These are phyloP conservation scores for Leucocoprinus leucothites DNA, from an alignment of 768 basidiomycete species.

Conservation along the genomic window DNA sequence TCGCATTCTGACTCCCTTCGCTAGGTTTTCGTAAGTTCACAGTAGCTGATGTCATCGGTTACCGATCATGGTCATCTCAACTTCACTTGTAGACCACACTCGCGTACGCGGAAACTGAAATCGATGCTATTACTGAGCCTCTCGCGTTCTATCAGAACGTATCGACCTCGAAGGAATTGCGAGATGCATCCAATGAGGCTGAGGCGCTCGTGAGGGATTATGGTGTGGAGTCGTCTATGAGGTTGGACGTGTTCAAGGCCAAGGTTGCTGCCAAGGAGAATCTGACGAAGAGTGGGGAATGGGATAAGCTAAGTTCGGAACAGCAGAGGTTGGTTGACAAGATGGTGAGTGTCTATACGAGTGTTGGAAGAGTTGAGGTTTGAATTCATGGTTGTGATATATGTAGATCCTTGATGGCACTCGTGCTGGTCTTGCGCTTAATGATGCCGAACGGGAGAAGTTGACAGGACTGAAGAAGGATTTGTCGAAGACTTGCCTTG, in stretches of 20 bases:
- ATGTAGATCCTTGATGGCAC: constrained; percentile 69
- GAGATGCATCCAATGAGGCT: constrained; percentile 76
- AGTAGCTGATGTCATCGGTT: constrained; percentile 7
- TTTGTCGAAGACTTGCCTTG: constrained; percentile 70
- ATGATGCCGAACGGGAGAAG: constrained; percentile 55
- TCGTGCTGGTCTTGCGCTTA: constrained; percentile 73
- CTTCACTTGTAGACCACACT: constrained; percentile 46
- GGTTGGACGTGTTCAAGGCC: constrained; percentile 74
- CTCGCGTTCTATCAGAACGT: constrained; percentile 83
- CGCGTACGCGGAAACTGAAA: constrained; percentile 54
- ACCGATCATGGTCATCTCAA: neutral
- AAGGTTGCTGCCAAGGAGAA: constrained; percentile 70
- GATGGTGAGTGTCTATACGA: constrained; percentile 38
- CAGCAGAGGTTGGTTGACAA: constrained; percentile 79
- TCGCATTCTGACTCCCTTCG: constrained; percentile 7
- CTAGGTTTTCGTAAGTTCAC: constrained; percentile 69
- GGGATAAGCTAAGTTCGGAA: constrained; percentile 62
- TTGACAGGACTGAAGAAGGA: constrained; percentile 70
- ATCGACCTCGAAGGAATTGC: constrained; percentile 66
- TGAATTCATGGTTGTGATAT: neutral
- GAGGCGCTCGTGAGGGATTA: constrained; percentile 72
- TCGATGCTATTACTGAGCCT: constrained; percentile 52
- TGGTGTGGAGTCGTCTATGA: constrained; percentile 75
- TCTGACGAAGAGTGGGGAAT: constrained; percentile 56
- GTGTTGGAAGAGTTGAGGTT: neutral